These are phyloP conservation scores for Leishmania gerbilli DNA, from an alignment of 208 protist species.

Conservation along the genomic window DNA sequence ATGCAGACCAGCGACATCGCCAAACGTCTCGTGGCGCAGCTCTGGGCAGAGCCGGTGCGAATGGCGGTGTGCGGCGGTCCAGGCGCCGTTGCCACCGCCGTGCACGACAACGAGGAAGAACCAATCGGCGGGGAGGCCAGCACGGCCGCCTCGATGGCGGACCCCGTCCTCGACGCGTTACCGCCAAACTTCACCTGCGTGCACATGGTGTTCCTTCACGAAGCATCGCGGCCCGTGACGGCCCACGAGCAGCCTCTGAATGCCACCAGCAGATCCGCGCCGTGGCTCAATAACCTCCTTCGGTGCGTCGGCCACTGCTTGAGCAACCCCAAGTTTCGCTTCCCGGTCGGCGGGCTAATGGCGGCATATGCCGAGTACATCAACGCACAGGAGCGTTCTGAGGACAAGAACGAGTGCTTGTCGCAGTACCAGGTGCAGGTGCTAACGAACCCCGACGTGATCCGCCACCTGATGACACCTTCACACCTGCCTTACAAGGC, in stretches of 20 bases:
- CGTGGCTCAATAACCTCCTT: constrained; percentile 21
- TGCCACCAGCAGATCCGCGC: not conserved
- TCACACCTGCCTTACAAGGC: constrained; percentile 36
- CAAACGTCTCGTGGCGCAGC: constrained; percentile 30
- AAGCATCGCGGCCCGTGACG: constrained; percentile 21
- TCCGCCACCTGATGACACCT: constrained; percentile 42
- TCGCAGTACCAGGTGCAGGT: constrained; percentile 57
- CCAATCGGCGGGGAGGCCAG: not conserved
- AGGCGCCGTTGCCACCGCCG: not conserved
- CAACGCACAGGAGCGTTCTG: constrained; percentile 12
- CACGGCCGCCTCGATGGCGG: not conserved
- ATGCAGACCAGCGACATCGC: constrained; percentile 31
- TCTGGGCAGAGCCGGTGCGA: constrained; percentile 27
- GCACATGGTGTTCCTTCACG: constrained; percentile 41
- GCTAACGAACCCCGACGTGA: constrained; percentile 56
- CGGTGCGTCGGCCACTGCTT: constrained; percentile 40
- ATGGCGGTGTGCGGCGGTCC: not conserved
- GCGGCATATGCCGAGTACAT: constrained; percentile 60
- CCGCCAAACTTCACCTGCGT: constrained; percentile 36
- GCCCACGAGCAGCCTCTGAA: not conserved
- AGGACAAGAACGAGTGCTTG: constrained; percentile 23
- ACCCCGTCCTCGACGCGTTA: constrained; percentile 21
- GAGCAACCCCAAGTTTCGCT: constrained; percentile 51
- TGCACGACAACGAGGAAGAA: constrained; percentile 9
- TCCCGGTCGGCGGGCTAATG: constrained; percentile 54